Evolutionary conservation across 1,284 basidiomycete species (phyloP), one percentile per base, ranked within the genome.

Genomic region (Cryptococcus sp.): DNA sequence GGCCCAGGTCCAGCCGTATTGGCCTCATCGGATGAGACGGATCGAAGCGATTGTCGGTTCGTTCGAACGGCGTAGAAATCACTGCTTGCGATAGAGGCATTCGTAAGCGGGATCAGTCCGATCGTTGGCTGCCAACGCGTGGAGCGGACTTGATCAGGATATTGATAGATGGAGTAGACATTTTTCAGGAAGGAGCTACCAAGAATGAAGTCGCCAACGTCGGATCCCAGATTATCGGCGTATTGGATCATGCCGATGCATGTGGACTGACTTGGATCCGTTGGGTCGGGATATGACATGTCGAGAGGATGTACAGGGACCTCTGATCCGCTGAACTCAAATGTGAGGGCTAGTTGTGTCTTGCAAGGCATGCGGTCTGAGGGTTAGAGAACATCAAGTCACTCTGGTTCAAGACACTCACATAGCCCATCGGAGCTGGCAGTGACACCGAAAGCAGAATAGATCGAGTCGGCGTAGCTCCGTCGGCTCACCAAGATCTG

Each of bases 141-240:
- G 11, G 54, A 50, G 34, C 55, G 56, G 23, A 46, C 56, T 22
- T 61, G 62, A 39, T 73, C 69, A 0, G 74, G 74, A 36, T 76
- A 76, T 28, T 68, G 63, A 55, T 63, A 76, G 39, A 76, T 61
- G 5, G 73, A 68, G 54, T 76, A 76, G 36, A 69, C 74, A 48
- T 76, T 76, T 56, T 73, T 74, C 41, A 76, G 48, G 49, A 74
- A 76, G 2, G 67, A 59, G 36, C 64, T 68, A 22, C 74, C 74
- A 18, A 76, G 59, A n/a, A 76, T 61, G 24, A 75, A 64, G 53
- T 75, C 73, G 9, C 71, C 72, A 16, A 58, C 42, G 18, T 61
- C 50, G 14, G 28, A 28, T 44, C 62, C 63, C 22, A 67, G 50
- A 24, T 54, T 52, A 48, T 49, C 43, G 4, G 63, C 58, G 43